Evolutionary conservation across 306 rosid genomes (phyloP), one percentile per base, ranked within the genome.

Genomic region (Acacia acuminata): DNA sequence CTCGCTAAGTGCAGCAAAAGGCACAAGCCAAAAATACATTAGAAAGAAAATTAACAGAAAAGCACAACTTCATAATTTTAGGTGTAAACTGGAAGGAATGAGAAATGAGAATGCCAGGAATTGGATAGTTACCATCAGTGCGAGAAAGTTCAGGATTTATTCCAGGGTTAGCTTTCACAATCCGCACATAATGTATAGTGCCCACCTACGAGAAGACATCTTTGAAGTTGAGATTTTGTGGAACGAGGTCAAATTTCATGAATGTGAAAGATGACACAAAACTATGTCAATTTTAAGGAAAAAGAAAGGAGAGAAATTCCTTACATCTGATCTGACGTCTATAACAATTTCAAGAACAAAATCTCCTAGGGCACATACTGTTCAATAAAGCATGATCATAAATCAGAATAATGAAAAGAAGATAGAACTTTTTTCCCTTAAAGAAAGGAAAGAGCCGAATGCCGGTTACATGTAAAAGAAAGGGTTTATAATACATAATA

Each of bases 331-430:
- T 91, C 87, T 91, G 77, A 91, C 80, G 90, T 96, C 98, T 42
- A 89, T 90, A 79, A 96, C 91, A 70, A 96, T 92, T 82, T 98
- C 99, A 75, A 96, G 92, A 32, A 96, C 88, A 44, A 93, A 90
- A 89, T 96, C 99, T 87, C 79, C 97, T 53, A 89, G 73, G 99
- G 96, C 78, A 92, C 98, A 85, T 96, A 96, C 99, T 94, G 92
- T 48, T 83, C 11, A 84, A 72, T 44, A 81, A 56, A 83, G 34
- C 55, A 73, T 17, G 61, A 76, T 72, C 79, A 47, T 69, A 30
- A 32, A 65, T 32, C 22, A 65, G 40, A 30, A 30, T 14, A 69
- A 48, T 43, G 8, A 61, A 61, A 25, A 61, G 16, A 61, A 25
- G 16, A 61, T 12, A 24, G 51, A n/a, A 81, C 22, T 42, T 42